Conservation (phyloP, 768 basidiomycete species). For the Rhizopogon salebrosus region DNA sequence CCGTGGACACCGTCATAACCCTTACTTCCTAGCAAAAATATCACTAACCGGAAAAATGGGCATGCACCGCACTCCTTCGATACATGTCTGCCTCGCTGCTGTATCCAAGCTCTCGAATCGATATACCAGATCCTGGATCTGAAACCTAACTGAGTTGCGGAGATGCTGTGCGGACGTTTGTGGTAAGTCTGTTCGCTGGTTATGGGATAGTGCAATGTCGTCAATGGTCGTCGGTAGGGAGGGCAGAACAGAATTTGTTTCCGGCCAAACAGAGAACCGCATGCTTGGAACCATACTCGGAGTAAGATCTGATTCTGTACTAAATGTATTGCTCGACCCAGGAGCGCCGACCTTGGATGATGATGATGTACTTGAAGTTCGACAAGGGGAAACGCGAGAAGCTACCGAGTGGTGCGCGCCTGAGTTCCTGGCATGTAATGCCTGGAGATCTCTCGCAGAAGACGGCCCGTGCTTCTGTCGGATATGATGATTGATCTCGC, state of each 20-base stretch:
- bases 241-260: slow-evolving; percentile 4
- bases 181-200: slow-evolving; percentile 21
- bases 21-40: background rate
- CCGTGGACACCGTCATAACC: background rate
- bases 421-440: background rate
- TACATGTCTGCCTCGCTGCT: slow-evolving; percentile 13
- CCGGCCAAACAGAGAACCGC: slow-evolving; percentile 18
- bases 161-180: slow-evolving; percentile 13
- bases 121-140: slow-evolving; percentile 16
- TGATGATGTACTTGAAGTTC: too few relatives aligned
- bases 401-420: background rate
- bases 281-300: slow-evolving; percentile 6
- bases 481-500: background rate
- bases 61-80: slow-evolving; percentile 11
- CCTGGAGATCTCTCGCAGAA: too few relatives aligned
- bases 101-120: slow-evolving; percentile 7
- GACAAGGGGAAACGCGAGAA: background rate
- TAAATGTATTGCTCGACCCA: background rate
- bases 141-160: slow-evolving; percentile 16
- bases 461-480: background rate
- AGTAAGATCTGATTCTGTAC: background rate
- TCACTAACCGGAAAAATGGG: slow-evolving; percentile 17
- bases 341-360: background rate
- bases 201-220: slow-evolving; percentile 18
- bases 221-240: slow-evolving; percentile 12